Evolutionary conservation across 1,284 basidiomycete genomes (phyloP), one percentile per base, ranked within the genome.

Genomic region (Marasmius oreades): DNA sequence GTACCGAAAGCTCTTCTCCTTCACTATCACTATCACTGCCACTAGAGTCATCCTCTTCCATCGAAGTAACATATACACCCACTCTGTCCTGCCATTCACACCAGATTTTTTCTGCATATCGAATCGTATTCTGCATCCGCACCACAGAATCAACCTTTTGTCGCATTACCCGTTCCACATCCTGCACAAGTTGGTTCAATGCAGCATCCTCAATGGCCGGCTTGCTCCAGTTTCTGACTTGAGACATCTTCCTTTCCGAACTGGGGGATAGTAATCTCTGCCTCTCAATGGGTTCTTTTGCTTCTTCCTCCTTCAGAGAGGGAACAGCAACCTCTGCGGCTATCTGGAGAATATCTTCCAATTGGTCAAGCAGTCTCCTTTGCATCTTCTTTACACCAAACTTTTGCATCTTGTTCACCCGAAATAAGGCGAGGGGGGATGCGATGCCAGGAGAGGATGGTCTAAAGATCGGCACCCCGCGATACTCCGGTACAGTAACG

Each of bases 21-120:
- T 69, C 73, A 12, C 71, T 71, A 6, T 66, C 69, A 31, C 67
- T 75, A 36, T 70, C 71, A 6, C 75, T 12, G 67, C 67, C 68
- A 18, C 62, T 67, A 14, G 73, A 77, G 44, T 74, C 78, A 12
- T 77, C 75, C 6, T 85, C 85, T 3, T 84, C 81, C 42, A 81
- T 74, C 28, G 80, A 80, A 2, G 80, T 84, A 42, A 98, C 71
- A 45, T 82, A 77, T 63, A 80, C 76, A 55, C 80, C 89, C 26
- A 98, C 90, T 64, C 86, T 87, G 69, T 92, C 91, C 69, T 98
- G 92, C 95, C 96, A 99, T 71, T 99, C 97, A 64, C 91, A 89
- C 71, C 97, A 88, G 24, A 98, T 92, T 74, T 97, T 97, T 75
- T 99, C 97, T 34, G 94, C 90, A 71, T 99, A 99, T 59, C 93